These are phyloP conservation scores for Phycomyces nitens DNA, from an alignment of 192 early-diverging fungal species.

Conservation along the genomic window DNA sequence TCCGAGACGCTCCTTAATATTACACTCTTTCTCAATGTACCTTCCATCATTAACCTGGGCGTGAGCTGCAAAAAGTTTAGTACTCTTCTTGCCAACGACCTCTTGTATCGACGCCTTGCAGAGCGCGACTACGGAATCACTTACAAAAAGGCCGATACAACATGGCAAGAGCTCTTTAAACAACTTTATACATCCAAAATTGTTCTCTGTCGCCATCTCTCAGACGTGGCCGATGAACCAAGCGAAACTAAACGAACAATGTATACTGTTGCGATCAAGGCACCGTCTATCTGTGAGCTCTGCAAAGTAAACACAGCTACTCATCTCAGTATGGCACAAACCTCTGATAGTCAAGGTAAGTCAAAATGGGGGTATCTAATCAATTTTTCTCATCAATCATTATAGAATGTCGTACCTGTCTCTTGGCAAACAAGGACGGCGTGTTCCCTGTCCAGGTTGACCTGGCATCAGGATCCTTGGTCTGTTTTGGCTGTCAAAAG, in stretches of 20 bases:
- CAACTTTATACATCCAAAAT: neutral
- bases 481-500: constrained; percentile 14
- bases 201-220: constrained; percentile 10
- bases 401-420: constrained; percentile 10
- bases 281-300: constrained; percentile 8
- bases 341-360: constrained; percentile 14
- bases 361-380: neutral
- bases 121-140: constrained; percentile 20
- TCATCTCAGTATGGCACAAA: constrained; percentile 8
- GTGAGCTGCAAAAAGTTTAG: constrained; percentile 10
- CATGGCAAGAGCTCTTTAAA: constrained; percentile 22
- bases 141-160: constrained; percentile 19
- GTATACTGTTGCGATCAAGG: neutral
- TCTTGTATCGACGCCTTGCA: constrained; percentile 16
- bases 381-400: neutral
- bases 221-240: constrained; percentile 5
- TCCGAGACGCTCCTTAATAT: constrained; percentile 26
- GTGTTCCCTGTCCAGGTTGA: constrained; percentile 17
- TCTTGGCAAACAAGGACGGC: neutral
- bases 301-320: constrained; percentile 8
- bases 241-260: constrained; percentile 6
- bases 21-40: constrained; percentile 18
- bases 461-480: constrained; percentile 4
- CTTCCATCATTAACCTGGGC: constrained; percentile 13
- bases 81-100: constrained; percentile 19